Evolutionary conservation across 768 basidiomycete species (phyloP).

Genomic region (Xerocomellus dryophilus): DNA sequence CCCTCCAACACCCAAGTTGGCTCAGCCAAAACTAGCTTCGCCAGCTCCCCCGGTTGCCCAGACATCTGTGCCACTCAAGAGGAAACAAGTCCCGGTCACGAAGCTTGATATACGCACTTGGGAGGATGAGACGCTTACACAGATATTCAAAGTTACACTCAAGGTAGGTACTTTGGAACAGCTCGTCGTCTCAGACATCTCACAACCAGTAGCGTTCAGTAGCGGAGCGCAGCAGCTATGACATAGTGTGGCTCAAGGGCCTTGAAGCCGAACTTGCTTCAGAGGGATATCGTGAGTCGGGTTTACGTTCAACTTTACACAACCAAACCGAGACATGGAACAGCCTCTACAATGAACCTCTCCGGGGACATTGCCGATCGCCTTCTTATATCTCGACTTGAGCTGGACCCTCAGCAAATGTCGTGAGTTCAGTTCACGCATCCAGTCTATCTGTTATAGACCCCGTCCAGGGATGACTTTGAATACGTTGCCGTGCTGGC

Average conservation of each 20-base stretch:
- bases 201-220: conserved; percentile 44
- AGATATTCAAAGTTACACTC: conserved; percentile 75
- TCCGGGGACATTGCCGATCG: conserved; percentile 67
- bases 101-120: conserved; percentile 61
- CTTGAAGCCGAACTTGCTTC: conserved; percentile 64
- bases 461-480: conserved; percentile 57
- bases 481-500: conserved; percentile 72
- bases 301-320: not conserved
- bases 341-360: conserved; percentile 42
- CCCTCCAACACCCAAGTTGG: conserved; percentile 31
- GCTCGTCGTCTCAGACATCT: not conserved
- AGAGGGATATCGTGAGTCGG: conserved; percentile 47
- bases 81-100: conserved; percentile 38
- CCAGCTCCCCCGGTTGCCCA: conserved; percentile 26
- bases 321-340: conserved; percentile 7
- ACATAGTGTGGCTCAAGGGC: conserved; percentile 80
- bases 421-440: conserved; percentile 45
- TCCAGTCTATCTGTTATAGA: not conserved
- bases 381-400: conserved; percentile 79
- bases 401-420: conserved; percentile 70
- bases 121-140: conserved; percentile 68
- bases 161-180: conserved; percentile 48
- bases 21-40: conserved; percentile 35
- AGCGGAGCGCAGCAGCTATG: conserved; percentile 60
- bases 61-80: conserved; percentile 43